Conservation (phyloP, 1,284 basidiomycete species). For the Microbotryum silenes-acaulis region DNA sequence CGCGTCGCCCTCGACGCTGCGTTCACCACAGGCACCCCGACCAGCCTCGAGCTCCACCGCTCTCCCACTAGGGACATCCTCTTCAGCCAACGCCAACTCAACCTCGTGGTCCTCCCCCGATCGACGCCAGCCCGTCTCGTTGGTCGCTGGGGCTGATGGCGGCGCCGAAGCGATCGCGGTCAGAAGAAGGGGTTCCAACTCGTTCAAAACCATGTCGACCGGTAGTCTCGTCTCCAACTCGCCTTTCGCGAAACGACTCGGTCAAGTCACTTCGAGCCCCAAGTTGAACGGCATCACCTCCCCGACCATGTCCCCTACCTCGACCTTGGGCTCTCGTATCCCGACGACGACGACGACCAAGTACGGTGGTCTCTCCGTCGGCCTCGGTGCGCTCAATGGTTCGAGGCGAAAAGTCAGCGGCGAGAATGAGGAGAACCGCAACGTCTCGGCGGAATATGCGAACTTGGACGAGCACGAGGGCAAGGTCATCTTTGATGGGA, state of each 20-base stretch:
- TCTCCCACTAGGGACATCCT: too few species aligned
- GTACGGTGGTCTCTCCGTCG: too few species aligned
- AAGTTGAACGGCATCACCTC: neutral
- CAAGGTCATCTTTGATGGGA: too few species aligned
- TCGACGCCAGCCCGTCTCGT: neutral
- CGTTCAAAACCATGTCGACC: conserved; percentile 30
- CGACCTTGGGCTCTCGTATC: conserved; percentile 8
- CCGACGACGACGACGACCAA: neutral
- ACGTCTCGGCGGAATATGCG: neutral
- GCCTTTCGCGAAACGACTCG: conserved; percentile 16
- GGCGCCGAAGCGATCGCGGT: conserved; percentile 23
- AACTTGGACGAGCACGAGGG: conserved; percentile 14
- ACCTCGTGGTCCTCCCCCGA: neutral
- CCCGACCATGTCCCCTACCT: neutral
- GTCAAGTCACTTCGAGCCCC: neutral
- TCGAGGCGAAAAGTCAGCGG: conserved; percentile 7
- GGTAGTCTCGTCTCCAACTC: conserved; percentile 29
- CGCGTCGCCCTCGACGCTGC: too few species aligned
- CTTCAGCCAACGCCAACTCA: too few species aligned
- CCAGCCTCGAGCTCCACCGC: too few species aligned
- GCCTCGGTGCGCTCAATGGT: neutral
- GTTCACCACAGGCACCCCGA: too few species aligned
- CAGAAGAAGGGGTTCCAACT: conserved; percentile 18
- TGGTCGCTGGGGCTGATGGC: conserved; percentile 20
- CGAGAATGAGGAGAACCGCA: conserved; percentile 20